Base-by-base conservation (phyloP, 129 eudicot genomes). In the Saussurea involucrata region DNA sequence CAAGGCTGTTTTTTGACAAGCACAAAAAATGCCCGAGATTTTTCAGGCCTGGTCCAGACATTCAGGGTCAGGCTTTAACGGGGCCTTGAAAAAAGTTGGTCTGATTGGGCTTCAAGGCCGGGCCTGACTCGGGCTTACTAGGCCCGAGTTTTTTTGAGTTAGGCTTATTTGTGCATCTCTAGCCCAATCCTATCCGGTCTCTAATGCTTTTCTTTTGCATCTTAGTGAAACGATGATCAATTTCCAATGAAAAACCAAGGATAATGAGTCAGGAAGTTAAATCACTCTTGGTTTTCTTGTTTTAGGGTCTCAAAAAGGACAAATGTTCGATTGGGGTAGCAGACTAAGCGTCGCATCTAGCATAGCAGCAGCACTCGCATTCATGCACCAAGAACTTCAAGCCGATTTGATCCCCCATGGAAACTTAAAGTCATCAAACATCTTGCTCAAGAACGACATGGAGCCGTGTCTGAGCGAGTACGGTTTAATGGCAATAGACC, bases 371-470 rank as follows among this genome's bases (percentile, higher is more conserved):
- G 92, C 95, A 21, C 69, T 91, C 22, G 87, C 90, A 5, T 83
- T 78, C 88, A 88, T 89, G 95, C 97, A 91, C 33, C 83, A 85
- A n/a, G 85, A 76, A 77, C 97, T 89, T 64, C 76, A 84, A 40
- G 68, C 34, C 24, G 87, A 91, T 72, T 78, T 73, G 20, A 89
- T 91, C n/a, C 82, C 95, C 8, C 95, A 91, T 57, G 97, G 97
- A 25, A 91, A 89, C 86, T 12, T 91, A 13, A 91, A 91, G 77
- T 87, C 95, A 37, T 87, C 95, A 7, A 91, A 91, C 86, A 91
- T 91, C 46, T 63, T 91, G 27, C 65, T 91, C 33, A 87, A 77
- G 76, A 24, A 80, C 10, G 36, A 77, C 66, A 85, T 89, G 92
- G 92, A 86, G 28, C 95, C 97, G 3, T 70, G 85, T 57, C 69